Percentiles rank a stretch among this genome's conserved stretches.
Evolutionary conservation across 257 asterid species (phyloP).

Genomic region (Nemophila menziesii): DNA sequence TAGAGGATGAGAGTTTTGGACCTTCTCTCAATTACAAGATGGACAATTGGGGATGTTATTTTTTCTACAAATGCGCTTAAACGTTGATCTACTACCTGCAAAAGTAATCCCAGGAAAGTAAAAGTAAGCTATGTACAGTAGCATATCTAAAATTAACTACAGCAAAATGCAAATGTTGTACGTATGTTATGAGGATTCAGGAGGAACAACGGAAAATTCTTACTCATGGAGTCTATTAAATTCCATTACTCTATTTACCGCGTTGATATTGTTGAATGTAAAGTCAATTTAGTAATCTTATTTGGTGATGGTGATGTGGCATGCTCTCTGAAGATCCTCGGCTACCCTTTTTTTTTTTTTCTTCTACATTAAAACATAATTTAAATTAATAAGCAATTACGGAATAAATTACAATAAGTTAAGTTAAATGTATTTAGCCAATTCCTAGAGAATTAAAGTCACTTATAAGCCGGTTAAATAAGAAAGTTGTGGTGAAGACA

Average conservation of each 20-base stretch:
- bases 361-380: no score
- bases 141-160: not conserved
- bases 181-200: not conserved
- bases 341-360: no score
- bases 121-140: not conserved
- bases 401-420: no score
- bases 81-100: conserved; percentile 5
- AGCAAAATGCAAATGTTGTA: not conserved
- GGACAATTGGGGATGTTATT: conserved; percentile 6
- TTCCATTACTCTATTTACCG: not conserved
- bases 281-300: no score
- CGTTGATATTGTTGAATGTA: no score
- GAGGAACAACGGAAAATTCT: not conserved
- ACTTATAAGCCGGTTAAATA: no score
- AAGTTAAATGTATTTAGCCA: no score
- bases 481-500: no score
- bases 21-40: conserved; percentile 1
- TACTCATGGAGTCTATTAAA: not conserved
- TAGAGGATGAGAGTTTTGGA: not conserved
- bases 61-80: conserved; percentile 7
- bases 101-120: not conserved
- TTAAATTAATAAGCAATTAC: no score
- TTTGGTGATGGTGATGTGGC: no score
- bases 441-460: no score
- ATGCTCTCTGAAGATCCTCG: no score